These are phyloP conservation scores for Aspergillus unguis DNA, from an alignment of 2,329 filamentous ascomycete species.

Conservation along the genomic window DNA sequence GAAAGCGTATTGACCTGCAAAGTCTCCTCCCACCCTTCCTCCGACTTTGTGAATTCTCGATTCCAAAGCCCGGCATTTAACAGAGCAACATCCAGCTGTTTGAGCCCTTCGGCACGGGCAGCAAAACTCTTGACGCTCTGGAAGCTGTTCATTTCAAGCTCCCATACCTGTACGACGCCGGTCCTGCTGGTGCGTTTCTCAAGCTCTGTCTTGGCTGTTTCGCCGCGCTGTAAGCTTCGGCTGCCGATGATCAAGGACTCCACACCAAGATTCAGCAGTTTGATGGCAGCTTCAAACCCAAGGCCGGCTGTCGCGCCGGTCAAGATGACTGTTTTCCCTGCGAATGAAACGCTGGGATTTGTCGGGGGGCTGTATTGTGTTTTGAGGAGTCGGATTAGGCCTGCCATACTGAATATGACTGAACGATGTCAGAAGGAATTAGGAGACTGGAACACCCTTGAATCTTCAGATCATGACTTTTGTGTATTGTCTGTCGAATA, in stretches of 20 bases:
- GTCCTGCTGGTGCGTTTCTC: conserved; percentile 28
- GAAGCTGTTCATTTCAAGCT: conserved; percentile 48
- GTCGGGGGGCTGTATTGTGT: conserved; percentile 34
- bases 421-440: background rate
- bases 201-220: conserved; percentile 41
- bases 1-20: conserved; percentile 59
- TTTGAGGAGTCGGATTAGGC: conserved; percentile 29
- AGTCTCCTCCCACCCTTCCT: conserved; percentile 50
- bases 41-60: conserved; percentile 33
- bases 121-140: conserved; percentile 45
- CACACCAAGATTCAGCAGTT: conserved; percentile 44
- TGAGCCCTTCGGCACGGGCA: conserved; percentile 35
- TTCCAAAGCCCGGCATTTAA: conserved; percentile 47
- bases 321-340: conserved; percentile 47
- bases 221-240: conserved; percentile 43
- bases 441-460: no score
- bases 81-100: conserved; percentile 44
- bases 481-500: no score
- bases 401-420: conserved; percentile 22
- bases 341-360: conserved; percentile 40
- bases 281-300: conserved; percentile 50
- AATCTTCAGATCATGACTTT: no score
- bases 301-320: conserved; percentile 53
- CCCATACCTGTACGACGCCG: conserved; percentile 42
- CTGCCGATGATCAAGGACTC: conserved; percentile 47